Base-by-base conservation (phyloP, 2,329 filamentous ascomycete species). In the Diaporthe caulivora region DNA sequence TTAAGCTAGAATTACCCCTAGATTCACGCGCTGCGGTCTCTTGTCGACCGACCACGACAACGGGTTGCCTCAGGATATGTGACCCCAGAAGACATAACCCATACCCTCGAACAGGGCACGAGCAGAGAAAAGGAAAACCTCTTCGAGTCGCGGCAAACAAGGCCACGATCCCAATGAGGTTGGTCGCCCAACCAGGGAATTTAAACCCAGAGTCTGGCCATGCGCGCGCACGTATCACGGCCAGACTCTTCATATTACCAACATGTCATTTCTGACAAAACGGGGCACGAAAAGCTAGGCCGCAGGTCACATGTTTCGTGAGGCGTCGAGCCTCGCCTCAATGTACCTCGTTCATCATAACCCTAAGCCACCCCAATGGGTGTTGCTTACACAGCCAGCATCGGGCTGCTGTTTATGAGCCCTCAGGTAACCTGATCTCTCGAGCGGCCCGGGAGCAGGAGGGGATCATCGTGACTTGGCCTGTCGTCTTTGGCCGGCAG, bases 141-240 rank as follows among this genome's bases (percentile, higher is more conserved):
- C 73, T 58, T 72, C 70, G 29, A 69, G 57, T 72, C 73, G 64
- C 57, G 70, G 67, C 64, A 58, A 62, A 47, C 73, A 40, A 74
- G 73, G 64, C 40, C 70, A 55, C 73, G 70, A 72, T 53, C 64
- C 17, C 73, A 72, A 70, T 67, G 64, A 70, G 65, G 73, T 74
- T 72, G 70, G 72, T 74, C 70, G 55, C 70, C 70, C 73, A 72
- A 70, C 51, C 57, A 72, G 70, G 73, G 65, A 73, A 60, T 68
- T 60, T 21, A 58, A 60, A 73, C 73, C 73, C 70, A 31, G 62
- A 67, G 69, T 72, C 70, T 74, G 57, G 49, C 31, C 9, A 5
- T 34, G 34, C 34, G 34, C 34, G 34, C 34, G 34, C 37, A 13
- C 37, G 37, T 10, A 8, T 29, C 49, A 47, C 37, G 49, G 26